Evolutionary conservation across 1,139 yeast species (phyloP).

Genomic region (Meyerozyma carpophila): DNA sequence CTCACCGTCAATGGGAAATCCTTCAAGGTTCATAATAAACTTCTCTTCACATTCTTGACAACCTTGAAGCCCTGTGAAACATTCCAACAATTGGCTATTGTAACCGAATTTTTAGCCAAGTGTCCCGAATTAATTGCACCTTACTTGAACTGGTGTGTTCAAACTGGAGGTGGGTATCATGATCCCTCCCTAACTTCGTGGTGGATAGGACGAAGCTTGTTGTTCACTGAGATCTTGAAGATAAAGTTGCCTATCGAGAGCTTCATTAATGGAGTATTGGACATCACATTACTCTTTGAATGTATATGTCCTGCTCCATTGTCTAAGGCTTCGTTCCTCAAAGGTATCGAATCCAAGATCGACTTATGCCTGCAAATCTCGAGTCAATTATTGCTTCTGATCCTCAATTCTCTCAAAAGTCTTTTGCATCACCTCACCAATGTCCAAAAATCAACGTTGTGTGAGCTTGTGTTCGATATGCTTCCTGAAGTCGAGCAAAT

Average conservation of each 20-base stretch:
- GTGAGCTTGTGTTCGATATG: constrained; percentile 22
- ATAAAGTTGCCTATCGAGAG: constrained; percentile 43
- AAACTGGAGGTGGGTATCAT: constrained; percentile 52
- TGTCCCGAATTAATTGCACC: constrained; percentile 74
- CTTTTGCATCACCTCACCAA: constrained; percentile 8
- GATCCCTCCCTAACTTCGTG: constrained; percentile 74
- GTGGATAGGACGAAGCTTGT: constrained; percentile 72
- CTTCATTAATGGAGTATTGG: constrained; percentile 11
- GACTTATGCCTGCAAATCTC: constrained; percentile 61
- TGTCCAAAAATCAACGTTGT: constrained; percentile 16
- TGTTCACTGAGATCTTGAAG: constrained; percentile 54
- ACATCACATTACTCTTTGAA: constrained; percentile 35
- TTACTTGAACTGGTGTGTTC: constrained; percentile 53
- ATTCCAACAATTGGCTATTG: constrained; percentile 52
- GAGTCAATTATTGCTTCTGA: constrained; percentile 52
- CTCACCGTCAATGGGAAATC: constrained; percentile 39
- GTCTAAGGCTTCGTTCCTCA: constrained; percentile 52
- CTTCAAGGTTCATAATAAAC: constrained; percentile 61
- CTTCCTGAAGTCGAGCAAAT: constrained; percentile 8
- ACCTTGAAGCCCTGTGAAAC: constrained; percentile 81
- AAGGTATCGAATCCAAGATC: constrained; percentile 52
- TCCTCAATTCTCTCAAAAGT: constrained; percentile 8
- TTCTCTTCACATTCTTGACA: constrained; percentile 57
- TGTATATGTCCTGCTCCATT: constrained; percentile 62
- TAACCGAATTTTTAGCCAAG: constrained; percentile 42